phyloP scores from a whole-genome alignment of 352 stramenopile genomes.

The Ophiocytium majus region DNA sequence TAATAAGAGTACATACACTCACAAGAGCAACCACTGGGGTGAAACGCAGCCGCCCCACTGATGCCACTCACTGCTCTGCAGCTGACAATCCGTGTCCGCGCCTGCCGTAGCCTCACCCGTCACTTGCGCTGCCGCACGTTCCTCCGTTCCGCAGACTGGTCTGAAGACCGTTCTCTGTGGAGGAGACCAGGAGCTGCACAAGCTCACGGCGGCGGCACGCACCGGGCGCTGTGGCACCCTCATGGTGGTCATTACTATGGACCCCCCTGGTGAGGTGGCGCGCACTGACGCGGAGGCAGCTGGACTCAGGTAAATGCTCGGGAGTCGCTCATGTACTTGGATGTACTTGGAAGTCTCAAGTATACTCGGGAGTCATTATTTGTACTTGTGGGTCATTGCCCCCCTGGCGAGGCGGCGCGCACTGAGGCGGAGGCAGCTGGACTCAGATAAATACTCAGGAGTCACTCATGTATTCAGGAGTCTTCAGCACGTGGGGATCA shows the following conservation, averaged over 20 bases:
- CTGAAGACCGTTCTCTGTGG: conserved; percentile 36
- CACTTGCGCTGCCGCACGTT: not conserved
- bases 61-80: too few species aligned
- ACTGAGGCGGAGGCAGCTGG: conserved; percentile 29
- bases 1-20: too few species aligned
- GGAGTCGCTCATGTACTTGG: not conserved
- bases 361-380: too few species aligned
- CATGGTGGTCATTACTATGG: conserved; percentile 38
- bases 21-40: too few species aligned
- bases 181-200: conserved; percentile 44
- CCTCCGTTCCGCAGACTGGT: not conserved
- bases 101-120: too few species aligned
- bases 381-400: too few species aligned
- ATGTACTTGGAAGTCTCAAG: too few species aligned
- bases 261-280: conserved; percentile 32
- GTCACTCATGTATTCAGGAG: not conserved
- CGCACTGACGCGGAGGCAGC: conserved; percentile 27
- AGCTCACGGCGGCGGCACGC: conserved; percentile 34
- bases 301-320: conserved; percentile 22
- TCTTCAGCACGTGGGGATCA: too few species aligned
- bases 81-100: too few species aligned
- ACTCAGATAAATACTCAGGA: conserved; percentile 7
- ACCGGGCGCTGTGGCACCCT: conserved; percentile 36
- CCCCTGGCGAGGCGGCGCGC: conserved; percentile 28
- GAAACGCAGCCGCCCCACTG: too few species aligned